Evolutionary conservation across 2,329 filamentous ascomycete genomes (phyloP).

Genomic region (Sporothrix pallida): DNA sequence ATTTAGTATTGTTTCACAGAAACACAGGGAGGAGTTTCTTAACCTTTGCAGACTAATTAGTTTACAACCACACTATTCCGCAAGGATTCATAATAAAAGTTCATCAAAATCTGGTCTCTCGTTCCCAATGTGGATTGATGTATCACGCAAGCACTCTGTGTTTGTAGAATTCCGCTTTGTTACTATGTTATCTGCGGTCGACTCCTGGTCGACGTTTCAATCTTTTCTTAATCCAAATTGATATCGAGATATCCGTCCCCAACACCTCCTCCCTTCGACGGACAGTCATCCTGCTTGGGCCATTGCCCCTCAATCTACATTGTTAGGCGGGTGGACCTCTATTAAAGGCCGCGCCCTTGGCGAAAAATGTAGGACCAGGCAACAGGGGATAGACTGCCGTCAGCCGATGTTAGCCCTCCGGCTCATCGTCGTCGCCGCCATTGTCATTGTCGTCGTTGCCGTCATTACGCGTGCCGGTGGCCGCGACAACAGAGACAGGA

Average conservation of each 20-base stretch:
- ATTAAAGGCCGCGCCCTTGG: too few species aligned
- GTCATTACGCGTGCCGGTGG: neutral
- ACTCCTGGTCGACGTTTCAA: neutral
- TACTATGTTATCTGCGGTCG: neutral
- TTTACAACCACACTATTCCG: neutral
- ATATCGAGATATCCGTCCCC: neutral
- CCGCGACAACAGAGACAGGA: neutral
- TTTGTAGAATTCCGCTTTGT: neutral
- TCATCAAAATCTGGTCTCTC: neutral
- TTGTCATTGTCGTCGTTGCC: conserved; percentile 42
- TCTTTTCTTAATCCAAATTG: neutral
- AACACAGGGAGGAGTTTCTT: neutral
- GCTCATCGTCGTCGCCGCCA: conserved; percentile 68
- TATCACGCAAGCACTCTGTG: too few species aligned
- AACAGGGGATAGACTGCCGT: conserved; percentile 71
- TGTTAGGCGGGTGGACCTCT: conserved; percentile 19
- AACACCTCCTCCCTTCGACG: conserved; percentile 48
- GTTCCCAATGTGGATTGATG: neutral
- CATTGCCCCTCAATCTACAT: conserved; percentile 63
- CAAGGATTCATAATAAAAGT: neutral
- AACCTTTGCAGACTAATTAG: conserved; percentile 1
- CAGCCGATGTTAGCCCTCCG: conserved; percentile 64
- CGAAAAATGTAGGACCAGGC: conserved; percentile 59
- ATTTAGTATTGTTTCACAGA: neutral
- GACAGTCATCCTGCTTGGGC: conserved; percentile 67